Conservation (phyloP, 495 filamentous ascomycete species). For the Acidomyces sp. region DNA sequence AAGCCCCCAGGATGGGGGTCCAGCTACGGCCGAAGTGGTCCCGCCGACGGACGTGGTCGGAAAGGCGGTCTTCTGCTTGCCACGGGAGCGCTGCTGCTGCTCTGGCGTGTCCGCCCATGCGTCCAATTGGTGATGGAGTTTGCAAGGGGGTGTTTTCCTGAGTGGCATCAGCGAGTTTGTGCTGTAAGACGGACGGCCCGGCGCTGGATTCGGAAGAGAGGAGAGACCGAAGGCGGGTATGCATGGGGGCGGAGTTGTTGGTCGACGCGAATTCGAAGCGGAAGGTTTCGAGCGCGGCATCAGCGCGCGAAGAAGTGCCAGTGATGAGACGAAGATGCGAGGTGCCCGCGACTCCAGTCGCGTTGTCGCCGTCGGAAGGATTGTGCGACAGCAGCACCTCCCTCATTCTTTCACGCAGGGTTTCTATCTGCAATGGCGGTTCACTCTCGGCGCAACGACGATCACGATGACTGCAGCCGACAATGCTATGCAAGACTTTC, state of each 20-base stretch:
- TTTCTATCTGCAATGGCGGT: too few species aligned
- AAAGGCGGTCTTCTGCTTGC: slow-evolving; percentile 1
- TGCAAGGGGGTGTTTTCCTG: neutral
- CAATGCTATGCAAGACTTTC: slow-evolving; percentile 4
- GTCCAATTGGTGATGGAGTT: neutral
- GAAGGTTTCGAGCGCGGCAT: too few species aligned
- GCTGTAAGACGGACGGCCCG: neutral
- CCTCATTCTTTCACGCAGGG: neutral
- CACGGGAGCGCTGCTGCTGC: neutral
- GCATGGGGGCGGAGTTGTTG: too few species aligned
- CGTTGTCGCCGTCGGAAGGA: neutral
- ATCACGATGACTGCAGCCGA: too few species aligned
- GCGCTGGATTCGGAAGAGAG: neutral
- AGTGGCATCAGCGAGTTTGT: neutral
- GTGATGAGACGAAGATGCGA: neutral
- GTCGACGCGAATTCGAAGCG: too few species aligned
- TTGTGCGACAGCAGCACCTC: neutral
- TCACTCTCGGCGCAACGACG: too few species aligned
- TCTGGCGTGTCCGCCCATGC: neutral
- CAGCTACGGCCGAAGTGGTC: slow-evolving; percentile 8
- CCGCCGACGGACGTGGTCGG: slow-evolving; percentile 10
- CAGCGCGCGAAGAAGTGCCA: too few species aligned
- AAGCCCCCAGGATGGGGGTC: neutral
- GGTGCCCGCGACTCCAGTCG: slow-evolving; percentile 1
- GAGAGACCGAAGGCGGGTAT: too few species aligned